These are phyloP conservation scores for Colletotrichum caudatum DNA, from an alignment of 2,329 filamentous ascomycete species.

Conservation along the genomic window DNA sequence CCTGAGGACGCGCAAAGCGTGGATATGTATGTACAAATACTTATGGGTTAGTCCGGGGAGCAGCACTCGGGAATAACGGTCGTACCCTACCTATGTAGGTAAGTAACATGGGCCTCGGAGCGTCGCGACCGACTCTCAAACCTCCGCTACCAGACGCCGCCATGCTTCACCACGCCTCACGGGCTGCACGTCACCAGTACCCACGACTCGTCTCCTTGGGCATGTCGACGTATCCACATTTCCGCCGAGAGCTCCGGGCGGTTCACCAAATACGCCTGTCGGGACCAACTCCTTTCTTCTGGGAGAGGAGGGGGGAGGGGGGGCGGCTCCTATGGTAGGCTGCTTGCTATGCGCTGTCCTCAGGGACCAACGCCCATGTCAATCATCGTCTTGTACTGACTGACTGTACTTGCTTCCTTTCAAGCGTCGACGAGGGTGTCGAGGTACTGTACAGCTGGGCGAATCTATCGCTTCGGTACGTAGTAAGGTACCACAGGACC, in stretches of 20 bases:
- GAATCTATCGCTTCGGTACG: background rate
- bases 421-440: too few relatives aligned
- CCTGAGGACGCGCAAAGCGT: background rate
- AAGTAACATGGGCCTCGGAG: background rate
- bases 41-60: too few relatives aligned
- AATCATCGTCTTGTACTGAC: too few relatives aligned
- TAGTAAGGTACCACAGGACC: constrained; percentile 9
- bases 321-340: background rate
- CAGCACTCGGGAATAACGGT: constrained; percentile 18
- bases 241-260: constrained; percentile 28
- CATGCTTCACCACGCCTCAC: constrained; percentile 11
- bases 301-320: too few relatives aligned
- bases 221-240: constrained; percentile 34
- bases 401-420: too few relatives aligned
- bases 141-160: constrained; percentile 26
- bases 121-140: constrained; percentile 34
- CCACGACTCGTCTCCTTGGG: constrained; percentile 26
- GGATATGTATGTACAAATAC: too few relatives aligned
- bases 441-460: too few relatives aligned
- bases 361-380: too few relatives aligned
- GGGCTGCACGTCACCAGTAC: constrained; percentile 21
- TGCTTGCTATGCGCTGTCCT: too few relatives aligned
- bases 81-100: background rate
- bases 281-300: too few relatives aligned
- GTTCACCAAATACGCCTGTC: background rate